phyloP scores from a whole-genome alignment of 2,329 filamentous ascomycete species.

The Immersiporthe knoxdaviesiana region DNA sequence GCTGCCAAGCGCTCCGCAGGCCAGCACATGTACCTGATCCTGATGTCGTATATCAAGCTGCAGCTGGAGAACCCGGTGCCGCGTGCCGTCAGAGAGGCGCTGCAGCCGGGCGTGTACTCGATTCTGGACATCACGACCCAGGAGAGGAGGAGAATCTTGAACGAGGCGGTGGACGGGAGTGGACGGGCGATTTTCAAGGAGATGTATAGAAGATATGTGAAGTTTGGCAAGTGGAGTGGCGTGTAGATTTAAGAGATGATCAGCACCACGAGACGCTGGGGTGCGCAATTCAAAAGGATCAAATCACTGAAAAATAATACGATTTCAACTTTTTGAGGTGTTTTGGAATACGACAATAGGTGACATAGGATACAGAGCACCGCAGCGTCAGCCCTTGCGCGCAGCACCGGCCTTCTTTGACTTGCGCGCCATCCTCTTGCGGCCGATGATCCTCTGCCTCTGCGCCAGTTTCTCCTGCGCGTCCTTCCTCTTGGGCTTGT shows the following conservation, averaged over 20 bases:
- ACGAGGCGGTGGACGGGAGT: conserved; percentile 62
- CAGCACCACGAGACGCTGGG: background rate
- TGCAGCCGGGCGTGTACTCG: conserved; percentile 62
- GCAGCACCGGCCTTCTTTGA: conserved; percentile 51
- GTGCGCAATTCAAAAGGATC: background rate
- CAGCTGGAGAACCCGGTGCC: conserved; percentile 60
- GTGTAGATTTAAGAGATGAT: conserved; percentile 42
- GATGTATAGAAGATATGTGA: conserved; percentile 62
- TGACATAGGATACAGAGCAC: background rate
- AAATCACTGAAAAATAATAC: background rate
- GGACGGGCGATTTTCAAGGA: conserved; percentile 62
- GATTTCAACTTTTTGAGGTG: conserved; percentile 1
- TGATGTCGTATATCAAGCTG: conserved; percentile 63
- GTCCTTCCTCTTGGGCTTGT: conserved; percentile 32
- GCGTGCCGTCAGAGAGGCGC: conserved; percentile 54
- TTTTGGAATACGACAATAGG: background rate
- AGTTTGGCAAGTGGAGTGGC: conserved; percentile 67
- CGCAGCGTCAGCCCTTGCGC: conserved; percentile 19
- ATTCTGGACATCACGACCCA: conserved; percentile 61
- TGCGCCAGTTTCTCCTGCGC: conserved; percentile 45
- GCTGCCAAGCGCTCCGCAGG: conserved; percentile 64
- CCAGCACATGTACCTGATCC: conserved; percentile 63
- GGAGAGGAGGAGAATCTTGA: conserved; percentile 59
- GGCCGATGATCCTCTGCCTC: conserved; percentile 78
- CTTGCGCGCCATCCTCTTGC: conserved; percentile 80